Evolutionary conservation across 2,329 filamentous ascomycete genomes (phyloP).

Genomic region (Parasarocladium wereldwijsianum): DNA sequence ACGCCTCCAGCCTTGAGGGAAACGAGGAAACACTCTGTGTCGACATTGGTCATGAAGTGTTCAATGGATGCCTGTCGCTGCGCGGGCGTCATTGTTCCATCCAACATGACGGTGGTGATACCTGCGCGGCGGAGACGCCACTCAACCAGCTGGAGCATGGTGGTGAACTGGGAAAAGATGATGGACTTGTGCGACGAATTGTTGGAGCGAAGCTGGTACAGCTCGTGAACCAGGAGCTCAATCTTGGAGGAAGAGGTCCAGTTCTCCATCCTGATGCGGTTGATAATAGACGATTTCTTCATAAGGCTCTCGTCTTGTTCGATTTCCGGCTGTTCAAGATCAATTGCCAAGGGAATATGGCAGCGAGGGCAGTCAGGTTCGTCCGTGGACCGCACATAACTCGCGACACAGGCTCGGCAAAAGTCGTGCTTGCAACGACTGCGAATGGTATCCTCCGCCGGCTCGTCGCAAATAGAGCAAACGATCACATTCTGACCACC

Average conservation of each 20-base stretch:
- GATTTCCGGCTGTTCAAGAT: constrained; percentile 88
- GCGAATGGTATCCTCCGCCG: constrained; percentile 84
- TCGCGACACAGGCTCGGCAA: constrained; percentile 25
- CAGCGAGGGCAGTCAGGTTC: constrained; percentile 75
- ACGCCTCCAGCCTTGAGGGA: constrained; percentile 94
- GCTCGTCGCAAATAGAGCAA: constrained; percentile 92
- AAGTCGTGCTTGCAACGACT: constrained; percentile 82
- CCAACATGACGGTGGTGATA: constrained; percentile 95
- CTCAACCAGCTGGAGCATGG: constrained; percentile 92
- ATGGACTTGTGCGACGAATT: constrained; percentile 93
- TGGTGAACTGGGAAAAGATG: constrained; percentile 94
- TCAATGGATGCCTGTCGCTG: constrained; percentile 90
- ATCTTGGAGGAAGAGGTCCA: constrained; percentile 99
- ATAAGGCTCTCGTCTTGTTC: constrained; percentile 77
- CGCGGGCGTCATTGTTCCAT: constrained; percentile 90
- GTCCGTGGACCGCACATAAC: constrained; percentile 60
- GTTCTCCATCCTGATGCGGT: constrained; percentile 96
- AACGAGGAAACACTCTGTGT: constrained; percentile 92
- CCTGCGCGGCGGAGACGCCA: constrained; percentile 94
- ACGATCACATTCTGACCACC: constrained; percentile 82
- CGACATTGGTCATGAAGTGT: constrained; percentile 88
- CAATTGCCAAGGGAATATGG: constrained; percentile 78
- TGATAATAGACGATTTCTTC: constrained; percentile 96
- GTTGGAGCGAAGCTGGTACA: constrained; percentile 82
- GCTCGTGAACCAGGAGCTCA: constrained; percentile 84